phyloP scores from a whole-genome alignment of 306 rosid genomes.

The Hippophae gyantsensis region DNA sequence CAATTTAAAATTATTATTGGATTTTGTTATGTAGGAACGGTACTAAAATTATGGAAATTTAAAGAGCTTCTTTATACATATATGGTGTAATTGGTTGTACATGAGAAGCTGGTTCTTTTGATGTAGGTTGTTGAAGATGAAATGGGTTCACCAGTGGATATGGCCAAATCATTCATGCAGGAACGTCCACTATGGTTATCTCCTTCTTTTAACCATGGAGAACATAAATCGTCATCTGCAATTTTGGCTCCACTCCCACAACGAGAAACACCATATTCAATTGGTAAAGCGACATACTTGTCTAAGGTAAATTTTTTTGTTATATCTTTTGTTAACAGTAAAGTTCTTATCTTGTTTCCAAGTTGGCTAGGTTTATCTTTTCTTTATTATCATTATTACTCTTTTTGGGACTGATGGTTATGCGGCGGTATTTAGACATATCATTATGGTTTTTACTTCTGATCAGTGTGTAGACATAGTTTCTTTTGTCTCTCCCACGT shows the following conservation, averaged over 20 bases:
- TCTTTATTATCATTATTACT: no score
- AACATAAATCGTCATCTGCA: conserved; percentile 39
- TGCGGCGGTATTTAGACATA: neutral
- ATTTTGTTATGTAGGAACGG: neutral
- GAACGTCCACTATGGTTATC: conserved; percentile 86
- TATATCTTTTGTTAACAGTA: neutral
- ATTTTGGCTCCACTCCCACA: conserved; percentile 47
- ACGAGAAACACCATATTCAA: conserved; percentile 55
- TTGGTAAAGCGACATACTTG: conserved; percentile 39
- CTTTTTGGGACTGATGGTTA: no score
- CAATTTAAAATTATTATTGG: neutral
- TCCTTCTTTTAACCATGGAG: conserved; percentile 48
- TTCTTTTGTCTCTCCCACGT: no score
- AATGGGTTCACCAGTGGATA: conserved; percentile 74
- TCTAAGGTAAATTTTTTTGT: conserved; percentile 51
- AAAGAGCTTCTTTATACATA: neutral
- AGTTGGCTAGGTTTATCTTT: neutral
- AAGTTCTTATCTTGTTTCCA: neutral
- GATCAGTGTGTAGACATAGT: no score
- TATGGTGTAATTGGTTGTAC: neutral
- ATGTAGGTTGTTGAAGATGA: conserved; percentile 58
- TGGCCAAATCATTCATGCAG: conserved; percentile 81
- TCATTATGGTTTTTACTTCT: neutral
- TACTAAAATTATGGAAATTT: neutral
- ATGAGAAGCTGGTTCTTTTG: conserved; percentile 4